Evolutionary conservation across 352 stramenopile species (phyloP).

Genomic region (Phytopythium sindhum): DNA sequence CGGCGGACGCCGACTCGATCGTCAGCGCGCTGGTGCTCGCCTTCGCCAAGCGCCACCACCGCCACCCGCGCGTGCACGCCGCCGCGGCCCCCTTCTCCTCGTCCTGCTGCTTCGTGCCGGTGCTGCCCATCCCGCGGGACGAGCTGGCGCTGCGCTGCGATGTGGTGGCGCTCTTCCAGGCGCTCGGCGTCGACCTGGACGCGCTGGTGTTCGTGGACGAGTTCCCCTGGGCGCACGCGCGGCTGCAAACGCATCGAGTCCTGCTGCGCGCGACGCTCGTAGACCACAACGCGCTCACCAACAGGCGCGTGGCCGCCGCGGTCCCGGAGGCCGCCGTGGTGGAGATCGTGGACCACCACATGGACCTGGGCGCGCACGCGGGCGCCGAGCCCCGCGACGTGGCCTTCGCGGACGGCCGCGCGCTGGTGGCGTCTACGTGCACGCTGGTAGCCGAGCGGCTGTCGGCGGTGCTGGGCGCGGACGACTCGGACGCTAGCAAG

Average conservation of each 20-base stretch:
- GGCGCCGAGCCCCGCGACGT: conserved; percentile 42
- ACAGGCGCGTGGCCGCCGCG: conserved; percentile 37
- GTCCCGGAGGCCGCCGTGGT: conserved; percentile 27
- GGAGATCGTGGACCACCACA: conserved; percentile 82
- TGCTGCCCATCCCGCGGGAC: conserved; percentile 59
- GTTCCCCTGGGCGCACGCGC: conserved; percentile 49
- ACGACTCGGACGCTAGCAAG: neutral
- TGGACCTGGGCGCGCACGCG: conserved; percentile 50
- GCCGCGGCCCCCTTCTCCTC: neutral
- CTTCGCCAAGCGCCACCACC: conserved; percentile 28
- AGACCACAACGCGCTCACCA: conserved; percentile 74
- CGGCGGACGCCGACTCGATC: conserved; percentile 80
- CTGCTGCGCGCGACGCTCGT: conserved; percentile 49
- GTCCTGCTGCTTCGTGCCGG: conserved; percentile 27
- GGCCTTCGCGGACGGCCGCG: conserved; percentile 63
- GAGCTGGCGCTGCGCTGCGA: conserved; percentile 69
- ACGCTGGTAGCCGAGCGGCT: conserved; percentile 77
- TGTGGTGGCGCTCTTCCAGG: conserved; percentile 53
- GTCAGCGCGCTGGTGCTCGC: conserved; percentile 74
- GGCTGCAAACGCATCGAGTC: neutral
- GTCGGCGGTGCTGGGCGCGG: conserved; percentile 9
- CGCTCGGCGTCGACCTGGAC: conserved; percentile 44
- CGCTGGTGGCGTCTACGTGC: conserved; percentile 69
- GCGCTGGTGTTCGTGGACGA: conserved; percentile 76
- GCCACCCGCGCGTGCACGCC: neutral